Evolutionary conservation across 169 alveolate genomes (phyloP), one percentile per base, ranked within the genome.

Genomic region (Cryptosporidium sp.): DNA sequence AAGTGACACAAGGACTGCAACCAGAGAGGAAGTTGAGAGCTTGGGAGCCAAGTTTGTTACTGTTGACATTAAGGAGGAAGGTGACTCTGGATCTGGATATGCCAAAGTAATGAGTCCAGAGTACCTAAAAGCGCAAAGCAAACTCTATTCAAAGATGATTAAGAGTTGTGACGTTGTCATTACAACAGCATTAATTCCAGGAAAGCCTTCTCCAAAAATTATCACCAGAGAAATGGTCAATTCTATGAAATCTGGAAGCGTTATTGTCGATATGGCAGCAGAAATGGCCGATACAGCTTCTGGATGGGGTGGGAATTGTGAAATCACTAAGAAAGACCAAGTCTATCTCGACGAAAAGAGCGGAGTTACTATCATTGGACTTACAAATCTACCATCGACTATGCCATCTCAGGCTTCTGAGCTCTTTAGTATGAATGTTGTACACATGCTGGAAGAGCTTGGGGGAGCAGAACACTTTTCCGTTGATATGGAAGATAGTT

Each of bases 141-240:
- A 85, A 23, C 80, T 95, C 48, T 95, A 95, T 91, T 84, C 86
- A 41, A 94, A 94, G 74, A 92, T 94, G 67, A 95, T 95, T 48
- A 93, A 80, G 84, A 95, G 93, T 86, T 93, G 94, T 70, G 99
- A 97, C 85, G 95, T 97, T 68, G 93, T 96, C 69, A 95, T 97
- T 85, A 94, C 97, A 35, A 95, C 98, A 2, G 99, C 99, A 3
- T 92, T 96, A 51, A 93, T 96, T 14, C 99, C 98, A 21, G 99
- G 99, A 14, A 92, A 94, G 51, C 94, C 96, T 16, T 95, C 98
- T 7, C 99, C 99, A 5, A 93, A 93, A 62, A 93, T 97, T 50
- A 86, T 97, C 70, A 86, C 94, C 16, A 93, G 95, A 48, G 94
- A 94, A 61, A 93, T 94, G 94, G 96, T 96, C 23, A 93, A 87